Conservation (phyloP, 345 rosid species). For the Gossypium raimondii region DNA sequence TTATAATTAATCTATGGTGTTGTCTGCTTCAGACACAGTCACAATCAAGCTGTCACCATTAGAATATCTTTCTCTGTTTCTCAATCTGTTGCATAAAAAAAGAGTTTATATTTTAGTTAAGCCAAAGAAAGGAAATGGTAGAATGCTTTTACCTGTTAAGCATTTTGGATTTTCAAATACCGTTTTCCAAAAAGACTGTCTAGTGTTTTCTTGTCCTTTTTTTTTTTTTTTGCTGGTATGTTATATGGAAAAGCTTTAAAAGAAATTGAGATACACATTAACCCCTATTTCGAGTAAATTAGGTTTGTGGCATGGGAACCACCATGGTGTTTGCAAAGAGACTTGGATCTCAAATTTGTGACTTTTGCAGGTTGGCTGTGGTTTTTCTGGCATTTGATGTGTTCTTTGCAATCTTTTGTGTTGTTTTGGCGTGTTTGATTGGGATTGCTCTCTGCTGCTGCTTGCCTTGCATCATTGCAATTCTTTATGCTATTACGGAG, state of each 20-base stretch:
- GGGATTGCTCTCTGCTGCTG: slow-evolving; percentile 98
- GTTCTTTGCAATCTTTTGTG: slow-evolving; percentile 93
- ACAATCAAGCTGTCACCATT: background rate
- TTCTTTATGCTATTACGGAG: slow-evolving; percentile 95
- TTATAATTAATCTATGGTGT: background rate
- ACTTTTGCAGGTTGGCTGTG: slow-evolving; percentile 85
- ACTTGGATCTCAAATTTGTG: slow-evolving; percentile 25
- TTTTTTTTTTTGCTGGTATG: background rate
- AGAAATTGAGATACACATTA: background rate
- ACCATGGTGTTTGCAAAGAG: background rate
- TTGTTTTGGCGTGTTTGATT: slow-evolving; percentile 94
- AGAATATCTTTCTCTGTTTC: background rate
- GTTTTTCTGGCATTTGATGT: slow-evolving; percentile 94
- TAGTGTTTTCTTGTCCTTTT: background rate
- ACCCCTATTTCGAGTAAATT: background rate
- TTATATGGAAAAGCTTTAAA: background rate
- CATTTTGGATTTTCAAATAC: slow-evolving; percentile 1
- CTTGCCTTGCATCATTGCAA: slow-evolving; percentile 93
- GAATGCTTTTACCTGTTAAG: slow-evolving; percentile 1
- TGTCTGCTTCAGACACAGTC: background rate
- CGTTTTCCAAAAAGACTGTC: background rate
- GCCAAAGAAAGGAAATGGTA: background rate
- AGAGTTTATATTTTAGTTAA: background rate
- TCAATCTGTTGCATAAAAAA: background rate
- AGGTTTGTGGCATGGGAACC: background rate